These are phyloP conservation scores for Candida saitoana DNA, from an alignment of 805 yeast species.

Conservation along the genomic window DNA sequence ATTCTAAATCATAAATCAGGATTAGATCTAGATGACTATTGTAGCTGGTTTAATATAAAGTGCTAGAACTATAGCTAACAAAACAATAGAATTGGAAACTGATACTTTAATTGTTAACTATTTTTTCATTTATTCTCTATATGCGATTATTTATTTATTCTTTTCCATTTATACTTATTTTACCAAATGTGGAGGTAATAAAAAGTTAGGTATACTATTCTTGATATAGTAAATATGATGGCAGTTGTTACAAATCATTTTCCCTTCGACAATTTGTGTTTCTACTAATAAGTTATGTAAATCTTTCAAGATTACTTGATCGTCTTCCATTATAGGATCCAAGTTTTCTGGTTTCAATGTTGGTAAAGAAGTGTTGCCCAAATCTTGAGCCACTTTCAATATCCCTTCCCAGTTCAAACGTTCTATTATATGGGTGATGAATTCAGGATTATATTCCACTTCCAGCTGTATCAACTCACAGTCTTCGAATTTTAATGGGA, in stretches of 20 bases:
- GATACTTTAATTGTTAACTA: no score
- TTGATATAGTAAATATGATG: constrained; percentile 85
- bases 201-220: constrained; percentile 88
- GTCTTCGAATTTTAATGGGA: constrained; percentile 69
- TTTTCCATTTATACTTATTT: no score
- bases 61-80: no score
- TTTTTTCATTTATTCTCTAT: no score
- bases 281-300: constrained; percentile 77
- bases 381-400: constrained; percentile 68
- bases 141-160: no score
- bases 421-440: constrained; percentile 68
- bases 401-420: constrained; percentile 89
- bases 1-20: no score
- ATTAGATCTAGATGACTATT: no score
- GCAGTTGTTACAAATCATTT: constrained; percentile 84
- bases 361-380: constrained; percentile 57
- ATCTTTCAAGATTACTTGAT: constrained; percentile 58
- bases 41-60: no score
- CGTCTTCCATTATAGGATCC: constrained; percentile 50
- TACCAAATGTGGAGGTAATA: constrained; percentile 84
- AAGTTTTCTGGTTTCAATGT: constrained; percentile 54
- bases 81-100: no score
- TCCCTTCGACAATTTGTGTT: constrained; percentile 83
- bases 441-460: constrained; percentile 78
- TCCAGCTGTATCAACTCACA: constrained; percentile 74